Evolutionary conservation across 78 protist genomes (phyloP), one percentile per base, ranked within the genome.

Genomic region (Chrysochromulina parva): DNA sequence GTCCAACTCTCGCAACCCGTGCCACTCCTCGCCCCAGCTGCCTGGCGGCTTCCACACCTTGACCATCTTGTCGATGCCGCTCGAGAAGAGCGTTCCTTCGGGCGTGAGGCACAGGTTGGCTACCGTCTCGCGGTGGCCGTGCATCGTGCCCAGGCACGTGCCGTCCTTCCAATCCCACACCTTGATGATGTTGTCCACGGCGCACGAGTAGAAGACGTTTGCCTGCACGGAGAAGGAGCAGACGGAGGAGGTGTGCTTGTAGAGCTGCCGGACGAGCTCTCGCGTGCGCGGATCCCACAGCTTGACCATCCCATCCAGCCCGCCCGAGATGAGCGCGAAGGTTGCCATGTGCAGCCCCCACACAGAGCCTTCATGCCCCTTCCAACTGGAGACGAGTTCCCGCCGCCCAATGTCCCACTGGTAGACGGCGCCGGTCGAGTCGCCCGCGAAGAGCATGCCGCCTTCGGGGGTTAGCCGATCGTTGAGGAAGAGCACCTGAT

Each of bases 91-190:
- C 14, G 71, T 65, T 7, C 71, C 71, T 17, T 65, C 71, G 24
- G 71, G 71, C 71, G 71, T 65, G 28, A 65, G 22, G 71, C 71
- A 65, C 71, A 65, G 24, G 71, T 65, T 65, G 71, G 71, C 71
- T 17, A 65, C 71, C 71, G 71, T 65, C 71, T 65, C 71, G n/a
- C 71, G 10, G 71, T 65, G 71, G n/a, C 71, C 71, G 24, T 65
- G 71, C 71, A 65, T 65, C 71, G 71, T 65, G 71, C 71, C 71
- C 71, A 65, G 71, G 71, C 71, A 65, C 71, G 71, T 65, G 71
- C 71, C 71, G 71, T 65, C 71, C 24, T 65, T 65, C 71, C 71
- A 65, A 17, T 65, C 71, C 71, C 71, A 65, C 14, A 65, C 71
- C 24, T 65, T 65, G 24, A 65, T 65, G 71, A 65, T 65, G 71